phyloP scores from a whole-genome alignment of 805 yeast genomes.

The Suhomyces sp. region DNA sequence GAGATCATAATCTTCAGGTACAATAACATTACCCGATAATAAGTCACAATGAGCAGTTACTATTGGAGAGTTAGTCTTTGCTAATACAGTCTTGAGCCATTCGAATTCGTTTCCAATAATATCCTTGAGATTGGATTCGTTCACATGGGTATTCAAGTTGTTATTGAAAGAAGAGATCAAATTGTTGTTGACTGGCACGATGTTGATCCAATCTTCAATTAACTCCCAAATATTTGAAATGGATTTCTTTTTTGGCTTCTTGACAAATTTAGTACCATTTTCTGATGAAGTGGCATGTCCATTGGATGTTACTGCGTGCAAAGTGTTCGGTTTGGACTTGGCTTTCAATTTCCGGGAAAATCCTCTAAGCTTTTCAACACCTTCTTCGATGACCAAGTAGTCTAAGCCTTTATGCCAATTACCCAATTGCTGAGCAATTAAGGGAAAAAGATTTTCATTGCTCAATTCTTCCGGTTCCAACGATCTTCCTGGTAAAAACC shows the following conservation, averaged over 20 bases:
- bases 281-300: no score
- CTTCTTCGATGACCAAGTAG: constrained; percentile 46
- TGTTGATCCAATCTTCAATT: constrained; percentile 59
- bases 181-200: constrained; percentile 53
- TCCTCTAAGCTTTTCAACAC: constrained; percentile 39
- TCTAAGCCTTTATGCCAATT: constrained; percentile 63
- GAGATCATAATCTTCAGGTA: constrained; percentile 41
- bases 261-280: constrained; percentile 9
- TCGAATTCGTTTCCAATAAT: constrained; percentile 50
- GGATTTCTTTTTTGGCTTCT: constrained; percentile 24
- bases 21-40: constrained; percentile 69
- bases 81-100: constrained; percentile 50
- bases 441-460: constrained; percentile 46
- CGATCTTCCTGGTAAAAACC: constrained; percentile 64
- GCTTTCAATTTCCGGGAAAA: constrained; percentile 20
- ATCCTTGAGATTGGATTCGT: constrained; percentile 28
- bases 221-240: constrained; percentile 58
- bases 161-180: constrained; percentile 35
- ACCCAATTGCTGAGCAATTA: constrained; percentile 65
- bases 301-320: no score
- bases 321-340: background rate
- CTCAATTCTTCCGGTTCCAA: constrained; percentile 55
- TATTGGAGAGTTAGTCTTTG: constrained; percentile 43
- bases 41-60: constrained; percentile 74
- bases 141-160: constrained; percentile 24